These are phyloP conservation scores for Hyparrhenia diplandra DNA, from an alignment of 176 grass and related monocot genomes.

Conservation along the genomic window DNA sequence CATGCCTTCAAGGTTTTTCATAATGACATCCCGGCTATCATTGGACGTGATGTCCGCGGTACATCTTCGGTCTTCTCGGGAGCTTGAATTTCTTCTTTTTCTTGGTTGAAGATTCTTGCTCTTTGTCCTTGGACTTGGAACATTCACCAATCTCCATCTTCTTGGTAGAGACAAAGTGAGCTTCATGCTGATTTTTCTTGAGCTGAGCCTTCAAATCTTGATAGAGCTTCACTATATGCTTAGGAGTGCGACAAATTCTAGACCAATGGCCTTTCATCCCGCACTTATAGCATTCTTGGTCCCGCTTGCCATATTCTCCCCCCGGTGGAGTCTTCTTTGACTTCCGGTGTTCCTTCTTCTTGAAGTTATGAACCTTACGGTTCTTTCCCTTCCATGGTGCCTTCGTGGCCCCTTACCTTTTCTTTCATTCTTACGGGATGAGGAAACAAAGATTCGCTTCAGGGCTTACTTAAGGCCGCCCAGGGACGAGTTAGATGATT, in stretches of 20 bases:
- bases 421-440: background rate
- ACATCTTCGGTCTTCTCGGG: background rate
- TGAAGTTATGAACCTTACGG: too few relatives aligned
- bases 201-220: background rate
- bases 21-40: background rate
- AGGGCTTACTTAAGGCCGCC: background rate
- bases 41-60: background rate
- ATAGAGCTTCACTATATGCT: background rate
- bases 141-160: background rate
- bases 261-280: background rate
- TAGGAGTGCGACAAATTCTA: background rate
- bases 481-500: background rate
- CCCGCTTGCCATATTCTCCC: background rate
- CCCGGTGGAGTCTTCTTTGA: background rate
- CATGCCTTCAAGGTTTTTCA: background rate
- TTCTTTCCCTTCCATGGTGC: background rate
- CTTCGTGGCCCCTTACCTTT: background rate
- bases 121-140: background rate
- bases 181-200: background rate
- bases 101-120: background rate
- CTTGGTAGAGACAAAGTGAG: background rate
- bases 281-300: background rate
- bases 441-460: background rate
- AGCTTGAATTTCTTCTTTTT: background rate
- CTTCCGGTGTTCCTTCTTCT: too few relatives aligned